Evolutionary conservation across 139 green algal genomes (phyloP).

Genomic region (Chlamydomonas sp.): DNA sequence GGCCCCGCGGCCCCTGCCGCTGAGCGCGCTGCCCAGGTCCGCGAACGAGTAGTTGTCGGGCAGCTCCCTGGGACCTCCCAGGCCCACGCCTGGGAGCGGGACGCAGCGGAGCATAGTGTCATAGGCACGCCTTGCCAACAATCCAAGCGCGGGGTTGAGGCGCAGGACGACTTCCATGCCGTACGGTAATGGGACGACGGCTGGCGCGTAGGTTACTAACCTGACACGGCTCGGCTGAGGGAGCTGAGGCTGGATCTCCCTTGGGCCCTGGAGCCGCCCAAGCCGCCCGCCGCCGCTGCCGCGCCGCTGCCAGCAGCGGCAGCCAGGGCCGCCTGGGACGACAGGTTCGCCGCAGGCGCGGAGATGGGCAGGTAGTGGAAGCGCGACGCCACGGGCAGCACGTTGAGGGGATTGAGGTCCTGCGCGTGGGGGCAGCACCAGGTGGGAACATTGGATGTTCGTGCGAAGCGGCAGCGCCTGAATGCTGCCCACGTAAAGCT

Average conservation of each 20-base stretch:
- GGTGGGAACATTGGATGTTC: too few species aligned
- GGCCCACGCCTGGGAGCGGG: too few species aligned
- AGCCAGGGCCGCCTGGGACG: background rate
- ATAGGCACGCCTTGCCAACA: too few species aligned
- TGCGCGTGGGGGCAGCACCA: background rate
- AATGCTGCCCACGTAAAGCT: too few species aligned
- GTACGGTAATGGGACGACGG: too few species aligned
- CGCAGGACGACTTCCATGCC: too few species aligned
- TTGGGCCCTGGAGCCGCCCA: background rate
- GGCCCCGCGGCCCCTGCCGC: background rate
- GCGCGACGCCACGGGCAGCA: constrained; percentile 71
- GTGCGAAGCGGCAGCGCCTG: too few species aligned
- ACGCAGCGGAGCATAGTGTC: too few species aligned
- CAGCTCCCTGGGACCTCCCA: constrained; percentile 3
- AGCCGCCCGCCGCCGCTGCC: background rate
- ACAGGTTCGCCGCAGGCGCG: constrained; percentile 29
- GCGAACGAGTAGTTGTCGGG: constrained; percentile 51
- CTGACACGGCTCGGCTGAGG: background rate
- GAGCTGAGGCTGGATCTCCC: constrained; percentile 7
- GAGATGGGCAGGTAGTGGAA: constrained; percentile 94
- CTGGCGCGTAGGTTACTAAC: background rate
- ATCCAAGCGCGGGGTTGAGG: too few species aligned
- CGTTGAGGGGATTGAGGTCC: constrained; percentile 82
- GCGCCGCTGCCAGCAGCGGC: background rate
- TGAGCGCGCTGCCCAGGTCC: constrained; percentile 38